Percentiles rank a stretch among this genome's conserved stretches.
These are phyloP conservation scores for Candida takata DNA, from an alignment of 805 yeast genomes.

Conservation along the genomic window DNA sequence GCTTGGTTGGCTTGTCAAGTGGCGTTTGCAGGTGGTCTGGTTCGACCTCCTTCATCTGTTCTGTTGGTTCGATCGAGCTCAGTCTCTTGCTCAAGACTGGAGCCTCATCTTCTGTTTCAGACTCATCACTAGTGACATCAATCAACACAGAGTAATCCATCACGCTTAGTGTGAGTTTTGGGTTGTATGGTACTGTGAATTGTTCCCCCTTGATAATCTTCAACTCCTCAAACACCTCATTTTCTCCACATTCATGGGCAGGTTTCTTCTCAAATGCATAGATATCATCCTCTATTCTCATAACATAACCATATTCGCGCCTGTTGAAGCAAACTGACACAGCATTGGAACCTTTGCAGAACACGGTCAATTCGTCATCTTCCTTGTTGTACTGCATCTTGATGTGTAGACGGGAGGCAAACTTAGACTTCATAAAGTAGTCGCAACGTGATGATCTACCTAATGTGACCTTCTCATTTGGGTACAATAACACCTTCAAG, in stretches of 20 bases:
- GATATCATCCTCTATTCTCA: constrained; percentile 14
- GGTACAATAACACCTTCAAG: constrained; percentile 15
- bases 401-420: constrained; percentile 64
- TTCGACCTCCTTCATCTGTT: constrained; percentile 6
- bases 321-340: constrained; percentile 58
- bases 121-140: constrained; percentile 40
- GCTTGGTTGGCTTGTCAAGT: constrained; percentile 2
- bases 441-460: constrained; percentile 61
- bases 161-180: constrained; percentile 60
- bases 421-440: constrained; percentile 40
- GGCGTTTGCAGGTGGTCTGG: constrained; percentile 7
- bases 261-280: constrained; percentile 18
- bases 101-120: constrained; percentile 33
- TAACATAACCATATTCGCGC: constrained; percentile 27
- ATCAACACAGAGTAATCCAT: constrained; percentile 55
- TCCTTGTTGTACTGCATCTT: constrained; percentile 37
- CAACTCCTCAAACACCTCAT: constrained; percentile 30
- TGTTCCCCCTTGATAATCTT: constrained; percentile 56
- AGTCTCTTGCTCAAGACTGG: constrained; percentile 18
- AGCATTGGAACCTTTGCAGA: constrained; percentile 83
- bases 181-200: constrained; percentile 54
- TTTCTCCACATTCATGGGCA: constrained; percentile 6
- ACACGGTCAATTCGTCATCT: constrained; percentile 40
- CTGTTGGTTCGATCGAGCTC: constrained; percentile 14
- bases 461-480: constrained; percentile 15